Percentiles rank a stretch among this genome's conserved stretches.
These are phyloP conservation scores for Cyberlindnera mississippiensis DNA, from an alignment of 805 yeast genomes.

Conservation along the genomic window DNA sequence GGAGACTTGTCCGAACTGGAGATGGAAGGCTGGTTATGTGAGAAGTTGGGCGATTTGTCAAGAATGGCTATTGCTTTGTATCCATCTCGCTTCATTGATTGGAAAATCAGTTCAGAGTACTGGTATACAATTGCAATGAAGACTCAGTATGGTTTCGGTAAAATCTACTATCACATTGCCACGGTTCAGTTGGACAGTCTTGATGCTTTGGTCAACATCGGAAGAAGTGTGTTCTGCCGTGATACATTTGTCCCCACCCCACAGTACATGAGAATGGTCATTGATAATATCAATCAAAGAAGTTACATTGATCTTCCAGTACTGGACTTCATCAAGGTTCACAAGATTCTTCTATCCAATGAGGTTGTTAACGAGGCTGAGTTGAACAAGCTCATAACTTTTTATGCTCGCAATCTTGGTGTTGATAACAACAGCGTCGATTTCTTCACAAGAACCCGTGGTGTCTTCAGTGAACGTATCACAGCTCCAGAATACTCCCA, in stretches of 20 bases:
- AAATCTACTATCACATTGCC: conserved; percentile 81
- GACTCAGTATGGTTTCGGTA: conserved; percentile 78
- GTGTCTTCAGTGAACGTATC: conserved; percentile 13
- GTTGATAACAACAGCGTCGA: conserved; percentile 59
- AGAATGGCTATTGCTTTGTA: conserved; percentile 86
- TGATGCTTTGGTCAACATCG: conserved; percentile 75
- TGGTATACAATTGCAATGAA: conserved; percentile 78
- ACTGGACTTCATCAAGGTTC: conserved; percentile 28
- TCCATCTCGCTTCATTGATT: conserved; percentile 75
- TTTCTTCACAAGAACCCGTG: conserved; percentile 38
- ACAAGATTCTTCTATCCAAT: conserved; percentile 23
- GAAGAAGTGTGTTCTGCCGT: conserved; percentile 72
- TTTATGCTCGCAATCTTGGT: conserved; percentile 66
- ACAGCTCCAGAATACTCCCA: conserved; percentile 16
- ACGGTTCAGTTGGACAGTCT: conserved; percentile 70
- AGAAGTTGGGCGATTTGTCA: conserved; percentile 79
- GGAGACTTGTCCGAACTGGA: conserved; percentile 36
- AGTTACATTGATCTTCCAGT: conserved; percentile 38
- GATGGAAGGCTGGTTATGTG: conserved; percentile 57
- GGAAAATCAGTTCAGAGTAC: conserved; percentile 78
- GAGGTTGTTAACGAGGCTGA: conserved; percentile 32
- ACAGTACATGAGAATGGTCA: conserved; percentile 71
- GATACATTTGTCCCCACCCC: conserved; percentile 84
- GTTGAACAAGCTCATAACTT: conserved; percentile 54
- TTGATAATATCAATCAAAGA: conserved; percentile 66